Percentiles rank a stretch among this genome's conserved stretches.
Evolutionary conservation across 352 stramenopile species (phyloP).

Genomic region (Pelagophyceae sp.): DNA sequence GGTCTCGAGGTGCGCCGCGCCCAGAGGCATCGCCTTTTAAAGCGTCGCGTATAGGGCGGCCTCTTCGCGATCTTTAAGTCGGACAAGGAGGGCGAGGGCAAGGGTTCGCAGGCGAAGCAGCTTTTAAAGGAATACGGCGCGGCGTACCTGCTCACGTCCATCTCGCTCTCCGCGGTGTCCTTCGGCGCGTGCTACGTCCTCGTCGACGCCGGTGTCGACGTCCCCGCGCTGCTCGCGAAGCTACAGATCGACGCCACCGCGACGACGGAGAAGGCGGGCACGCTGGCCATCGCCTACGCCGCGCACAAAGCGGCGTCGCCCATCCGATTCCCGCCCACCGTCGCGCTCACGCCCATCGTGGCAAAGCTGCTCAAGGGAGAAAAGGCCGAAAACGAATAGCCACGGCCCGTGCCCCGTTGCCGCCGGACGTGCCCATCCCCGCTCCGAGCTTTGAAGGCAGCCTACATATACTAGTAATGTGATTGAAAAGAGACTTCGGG

Average conservation of each 20-base stretch:
- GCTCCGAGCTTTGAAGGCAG: too few species aligned
- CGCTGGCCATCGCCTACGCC: slow-evolving; percentile 69
- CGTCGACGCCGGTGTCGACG: slow-evolving; percentile 62
- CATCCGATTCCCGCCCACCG: slow-evolving; percentile 69
- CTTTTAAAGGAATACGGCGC: slow-evolving; percentile 63
- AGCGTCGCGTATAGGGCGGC: slow-evolving; percentile 35
- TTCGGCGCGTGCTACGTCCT: slow-evolving; percentile 64
- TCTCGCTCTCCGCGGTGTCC: slow-evolving; percentile 59
- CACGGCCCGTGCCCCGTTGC: too few species aligned
- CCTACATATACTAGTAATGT: too few species aligned
- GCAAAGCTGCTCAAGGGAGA: slow-evolving; percentile 54
- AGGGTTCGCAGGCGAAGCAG: slow-evolving; percentile 50
- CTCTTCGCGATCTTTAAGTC: slow-evolving; percentile 48
- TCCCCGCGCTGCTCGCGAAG: slow-evolving; percentile 51
- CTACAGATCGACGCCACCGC: slow-evolving; percentile 51
- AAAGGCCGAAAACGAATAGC: slow-evolving; percentile 20
- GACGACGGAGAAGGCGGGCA: slow-evolving; percentile 55
- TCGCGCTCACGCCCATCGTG: slow-evolving; percentile 65
- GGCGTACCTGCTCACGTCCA: slow-evolving; percentile 67
- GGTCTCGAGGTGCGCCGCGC: too few species aligned
- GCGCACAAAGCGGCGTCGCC: slow-evolving; percentile 70
- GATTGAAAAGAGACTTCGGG: too few species aligned
- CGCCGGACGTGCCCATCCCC: too few species aligned
- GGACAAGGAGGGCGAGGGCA: slow-evolving; percentile 35
- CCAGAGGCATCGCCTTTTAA: too few species aligned